These are phyloP conservation scores for Isatis lusitanica DNA, from an alignment of 441 rosid genomes.

Conservation along the genomic window DNA sequence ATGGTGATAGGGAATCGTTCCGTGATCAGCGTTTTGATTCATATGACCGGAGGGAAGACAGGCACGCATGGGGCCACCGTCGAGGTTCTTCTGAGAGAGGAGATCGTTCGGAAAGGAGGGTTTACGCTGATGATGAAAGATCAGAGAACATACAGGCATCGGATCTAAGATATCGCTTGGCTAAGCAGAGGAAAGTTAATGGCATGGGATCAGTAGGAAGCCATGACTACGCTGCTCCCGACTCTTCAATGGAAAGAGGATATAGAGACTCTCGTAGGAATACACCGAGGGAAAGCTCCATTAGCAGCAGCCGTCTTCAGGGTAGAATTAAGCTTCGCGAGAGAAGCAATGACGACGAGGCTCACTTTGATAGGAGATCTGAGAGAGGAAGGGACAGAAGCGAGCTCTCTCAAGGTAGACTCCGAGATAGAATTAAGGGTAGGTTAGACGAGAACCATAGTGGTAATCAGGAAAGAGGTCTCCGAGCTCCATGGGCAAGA, in stretches of 20 bases:
- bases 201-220: constrained; percentile 73
- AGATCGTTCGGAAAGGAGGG: constrained; percentile 53
- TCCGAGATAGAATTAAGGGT: constrained; percentile 61
- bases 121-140: constrained; percentile 46
- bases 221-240: constrained; percentile 49
- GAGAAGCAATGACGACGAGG: constrained; percentile 45
- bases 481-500: constrained; percentile 42
- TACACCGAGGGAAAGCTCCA: constrained; percentile 49
- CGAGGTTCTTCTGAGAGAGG: constrained; percentile 58
- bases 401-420: constrained; percentile 54
- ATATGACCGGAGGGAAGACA: constrained; percentile 50
- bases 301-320: constrained; percentile 60
- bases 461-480: constrained; percentile 42
- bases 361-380: constrained; percentile 49
- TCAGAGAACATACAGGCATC: constrained; percentile 51
- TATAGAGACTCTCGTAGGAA: constrained; percentile 52
- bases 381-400: constrained; percentile 57
- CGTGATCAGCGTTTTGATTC: constrained; percentile 48
- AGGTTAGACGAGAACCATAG: constrained; percentile 50
- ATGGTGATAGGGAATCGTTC: constrained; percentile 48
- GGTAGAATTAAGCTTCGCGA: constrained; percentile 88
- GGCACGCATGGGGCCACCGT: constrained; percentile 59
- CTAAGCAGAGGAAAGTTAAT: constrained; percentile 63
- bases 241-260: constrained; percentile 43
- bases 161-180: constrained; percentile 73